Percentiles rank a stretch among this genome's conserved stretches.
Evolutionary conservation across 2,329 filamentous ascomycete species (phyloP).

Genomic region (Trichoderma semiorbis): DNA sequence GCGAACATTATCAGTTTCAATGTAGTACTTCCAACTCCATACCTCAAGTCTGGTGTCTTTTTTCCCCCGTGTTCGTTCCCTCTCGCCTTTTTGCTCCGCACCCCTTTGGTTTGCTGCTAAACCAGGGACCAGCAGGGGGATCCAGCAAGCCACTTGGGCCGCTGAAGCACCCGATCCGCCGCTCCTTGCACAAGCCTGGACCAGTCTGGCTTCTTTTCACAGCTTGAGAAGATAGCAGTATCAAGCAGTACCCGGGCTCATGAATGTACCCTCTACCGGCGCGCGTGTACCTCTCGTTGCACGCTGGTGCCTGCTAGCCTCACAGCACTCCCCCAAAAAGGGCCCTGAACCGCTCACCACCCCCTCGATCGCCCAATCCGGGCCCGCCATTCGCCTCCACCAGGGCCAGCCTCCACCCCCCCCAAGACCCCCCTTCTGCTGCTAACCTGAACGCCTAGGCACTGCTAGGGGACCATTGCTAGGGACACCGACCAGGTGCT

Average conservation of each 20-base stretch:
- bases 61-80: background rate
- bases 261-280: background rate
- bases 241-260: background rate
- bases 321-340: background rate
- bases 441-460: background rate
- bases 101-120: background rate
- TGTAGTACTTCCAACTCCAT: background rate
- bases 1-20: background rate
- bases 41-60: background rate
- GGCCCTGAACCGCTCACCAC: constrained; percentile 4
- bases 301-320: background rate
- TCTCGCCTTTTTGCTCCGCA: background rate
- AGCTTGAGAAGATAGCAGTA: background rate
- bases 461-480: constrained; percentile 12
- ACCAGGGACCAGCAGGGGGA: constrained; percentile 10
- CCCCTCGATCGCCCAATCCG: constrained; percentile 19
- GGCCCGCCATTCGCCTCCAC: background rate
- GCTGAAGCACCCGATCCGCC: constrained; percentile 9
- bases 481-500: background rate
- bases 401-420: constrained; percentile 14
- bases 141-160: background rate
- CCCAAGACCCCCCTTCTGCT: background rate
- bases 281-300: background rate
- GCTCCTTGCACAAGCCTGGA: background rate
- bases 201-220: background rate